Evolutionary conservation across 1,139 yeast genomes (phyloP), one percentile per base, ranked within the genome.

Genomic region (Yamadazyma songkhlaensis): DNA sequence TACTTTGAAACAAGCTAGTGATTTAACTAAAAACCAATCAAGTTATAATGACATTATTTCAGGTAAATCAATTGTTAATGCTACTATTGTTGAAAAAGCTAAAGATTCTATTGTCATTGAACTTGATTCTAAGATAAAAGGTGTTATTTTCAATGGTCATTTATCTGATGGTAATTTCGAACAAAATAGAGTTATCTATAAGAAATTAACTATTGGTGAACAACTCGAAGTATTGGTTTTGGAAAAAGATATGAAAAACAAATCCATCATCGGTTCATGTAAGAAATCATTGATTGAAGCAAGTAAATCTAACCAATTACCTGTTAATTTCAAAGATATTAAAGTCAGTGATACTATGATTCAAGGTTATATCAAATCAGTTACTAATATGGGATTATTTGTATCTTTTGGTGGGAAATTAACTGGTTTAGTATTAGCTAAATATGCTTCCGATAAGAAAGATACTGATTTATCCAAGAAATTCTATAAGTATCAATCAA

Each of bases 351-450:
- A 77, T 23, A 64, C 61, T 34, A 52, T 53, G 34, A 58, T 85
- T 37, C 71, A 77, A 44, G 98, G 97, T 30, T 90, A 72, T 55
- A 77, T 92, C 36, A 84, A 80, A 50, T 81, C 89, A 21, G 81
- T 87, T 22, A 84, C 94, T 14, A 77, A 72, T 38, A 72, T 74
- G 56, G 97, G 97, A 47, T 71, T 88, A 22, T 90, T 92, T 57
- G 84, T 92, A 40, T 77, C 84, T 0, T 92, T 92, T 60, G 89
- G 83, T 43, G 85, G 85, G 47, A 78, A 75, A 38, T 74, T 90
- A 48, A 85, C 89, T 24, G 97, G 97, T 34, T 72, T 92, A 49
- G 85, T 88, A 3, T 74, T 86, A 47, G 88, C 92, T 41, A 81
- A 83, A 54, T 82, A 83, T 52, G 83, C 90, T 12, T 72, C 79